Base-by-base conservation (phyloP, 345 rosid genomes). In the Dovyalis caffra region DNA sequence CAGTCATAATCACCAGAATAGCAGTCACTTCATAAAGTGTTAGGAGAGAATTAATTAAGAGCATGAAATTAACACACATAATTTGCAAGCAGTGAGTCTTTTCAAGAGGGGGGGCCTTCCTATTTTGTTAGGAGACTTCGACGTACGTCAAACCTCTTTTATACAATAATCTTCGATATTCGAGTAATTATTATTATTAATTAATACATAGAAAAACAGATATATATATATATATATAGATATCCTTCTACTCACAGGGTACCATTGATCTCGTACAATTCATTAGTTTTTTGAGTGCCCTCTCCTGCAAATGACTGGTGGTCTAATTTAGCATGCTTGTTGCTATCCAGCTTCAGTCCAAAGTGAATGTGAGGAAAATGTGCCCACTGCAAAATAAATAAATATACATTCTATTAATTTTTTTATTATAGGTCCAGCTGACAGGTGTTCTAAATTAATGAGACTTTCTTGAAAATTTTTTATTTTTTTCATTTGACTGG, bases 321-420 rank as follows among this genome's bases (percentile, higher is more conserved):
- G 31, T 75, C 91, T 70, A 88, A 70, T 77, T 88, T 89, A 35
- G 86, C 87, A 81, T 87, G 87, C 85, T 85, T 87, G 85, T 83
- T 89, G 68, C 94, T 88, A 58, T 94, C 96, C 92, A 89, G 81
- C 87, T 92, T 92, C 76, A 90, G 74, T 53, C 97, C 97, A 82
- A 90, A 92, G 85, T 94, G 97, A 78, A 94, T 91, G 83, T 91
- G 97, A 69, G 98, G 98, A 73, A 88, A 94, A 87, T 94, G 97
- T 81, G 97, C 97, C 97, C 97, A 91, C 97, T 91, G 83, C 84
- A 84, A 53, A 29, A 58, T 49, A 77, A 53, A 40, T 23, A 21
- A 0, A 53, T 20, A 2, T 7, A 51, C 20, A 14, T 61, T 56
- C 26, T 56, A n/a, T 53, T 21, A 40, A 11, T 40, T 2, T 40